Percentiles rank a stretch among this genome's conserved stretches.
phyloP scores from a whole-genome alignment of 805 yeast species.

The Ogataea sp. region DNA sequence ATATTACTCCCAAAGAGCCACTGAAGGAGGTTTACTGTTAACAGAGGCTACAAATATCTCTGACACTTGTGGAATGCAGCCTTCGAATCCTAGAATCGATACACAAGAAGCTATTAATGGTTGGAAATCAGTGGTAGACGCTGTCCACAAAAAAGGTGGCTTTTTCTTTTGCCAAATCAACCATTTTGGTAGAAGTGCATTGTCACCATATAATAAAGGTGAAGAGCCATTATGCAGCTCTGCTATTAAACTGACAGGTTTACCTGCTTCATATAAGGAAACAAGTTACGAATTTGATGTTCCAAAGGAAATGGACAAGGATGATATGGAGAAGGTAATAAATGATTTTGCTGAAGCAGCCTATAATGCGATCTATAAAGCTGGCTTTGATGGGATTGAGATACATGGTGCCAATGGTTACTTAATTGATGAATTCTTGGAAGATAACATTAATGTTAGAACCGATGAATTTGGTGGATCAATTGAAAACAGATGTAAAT shows the following conservation, averaged over 20 bases:
- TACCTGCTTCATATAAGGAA: conserved; percentile 3
- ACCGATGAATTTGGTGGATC: conserved; percentile 49
- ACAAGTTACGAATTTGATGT: conserved; percentile 18
- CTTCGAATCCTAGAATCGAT: conserved; percentile 11
- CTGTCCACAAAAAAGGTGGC: conserved; percentile 35
- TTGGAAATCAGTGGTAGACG: conserved; percentile 34
- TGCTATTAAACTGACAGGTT: conserved; percentile 5
- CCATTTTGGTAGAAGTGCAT: conserved; percentile 36
- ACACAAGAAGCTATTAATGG: conserved; percentile 21
- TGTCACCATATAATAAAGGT: conserved; percentile 6
- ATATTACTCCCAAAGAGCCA: conserved; percentile 25
- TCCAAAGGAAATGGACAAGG: conserved; percentile 13
- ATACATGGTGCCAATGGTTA: conserved; percentile 35
- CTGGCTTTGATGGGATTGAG: conserved; percentile 34
- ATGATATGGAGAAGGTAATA: conserved; percentile 31
- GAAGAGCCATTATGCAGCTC: conserved; percentile 8
- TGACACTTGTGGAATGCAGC: conserved; percentile 13
- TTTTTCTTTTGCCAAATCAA: conserved; percentile 35
- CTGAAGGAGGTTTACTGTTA: conserved; percentile 24
- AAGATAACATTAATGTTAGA: conserved; percentile 26
- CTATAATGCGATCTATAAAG: conserved; percentile 20
- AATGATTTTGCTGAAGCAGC: conserved; percentile 21
- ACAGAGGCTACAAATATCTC: conserved; percentile 28
- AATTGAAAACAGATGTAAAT: conserved; percentile 31
- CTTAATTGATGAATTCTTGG: conserved; percentile 29